Conservation (phyloP, 441 rosid genomes). For the Croton setiger region DNA sequence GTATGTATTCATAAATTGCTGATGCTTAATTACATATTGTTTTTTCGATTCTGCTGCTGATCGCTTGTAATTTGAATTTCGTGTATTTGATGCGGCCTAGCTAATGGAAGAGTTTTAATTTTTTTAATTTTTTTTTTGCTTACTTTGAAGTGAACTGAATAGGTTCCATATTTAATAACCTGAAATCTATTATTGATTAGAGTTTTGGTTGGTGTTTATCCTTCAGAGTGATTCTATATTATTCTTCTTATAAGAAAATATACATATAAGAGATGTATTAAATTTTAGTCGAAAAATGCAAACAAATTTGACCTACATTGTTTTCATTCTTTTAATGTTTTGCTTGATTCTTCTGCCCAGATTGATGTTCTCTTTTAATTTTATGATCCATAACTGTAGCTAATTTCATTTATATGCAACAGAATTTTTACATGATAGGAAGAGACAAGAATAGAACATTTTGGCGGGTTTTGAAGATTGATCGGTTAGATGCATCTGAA, state of each 20-base stretch:
- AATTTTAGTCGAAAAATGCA: neutral
- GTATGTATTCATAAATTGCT: slow-evolving; percentile 25
- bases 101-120: neutral
- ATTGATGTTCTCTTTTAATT: too few species aligned
- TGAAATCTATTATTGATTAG: too few species aligned
- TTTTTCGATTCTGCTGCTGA: neutral
- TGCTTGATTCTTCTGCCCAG: too few species aligned
- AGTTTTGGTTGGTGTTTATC: neutral
- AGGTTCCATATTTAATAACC: too few species aligned
- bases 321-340: too few species aligned
- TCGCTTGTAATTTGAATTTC: neutral
- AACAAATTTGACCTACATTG: neutral
- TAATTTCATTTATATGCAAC: slow-evolving; percentile 13
- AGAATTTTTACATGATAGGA: slow-evolving; percentile 93
- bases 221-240: too few species aligned
- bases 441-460: slow-evolving; percentile 72
- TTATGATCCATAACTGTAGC: neutral
- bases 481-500: slow-evolving; percentile 69
- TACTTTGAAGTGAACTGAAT: neutral
- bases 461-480: slow-evolving; percentile 90
- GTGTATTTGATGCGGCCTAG: neutral
- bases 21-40: neutral
- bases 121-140: neutral
- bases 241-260: too few species aligned
- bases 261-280: neutral